Percentiles rank a stretch among this genome's conserved stretches.
Evolutionary conservation across 208 protist species (phyloP).

Genomic region (Tritrichomonas musculus): DNA sequence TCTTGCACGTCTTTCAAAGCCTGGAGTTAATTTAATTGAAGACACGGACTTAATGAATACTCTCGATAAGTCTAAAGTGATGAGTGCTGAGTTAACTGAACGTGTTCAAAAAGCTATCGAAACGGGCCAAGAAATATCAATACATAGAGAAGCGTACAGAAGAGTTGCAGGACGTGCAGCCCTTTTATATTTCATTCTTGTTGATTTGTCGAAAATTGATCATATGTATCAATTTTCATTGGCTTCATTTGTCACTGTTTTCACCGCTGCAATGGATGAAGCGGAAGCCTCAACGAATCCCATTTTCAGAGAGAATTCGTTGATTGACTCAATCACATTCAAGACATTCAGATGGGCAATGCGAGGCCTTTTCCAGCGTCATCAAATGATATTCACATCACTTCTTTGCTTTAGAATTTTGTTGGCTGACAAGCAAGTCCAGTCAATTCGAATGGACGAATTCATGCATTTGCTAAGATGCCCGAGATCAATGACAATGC

Average conservation of each 20-base stretch:
- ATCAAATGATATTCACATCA: constrained; percentile 94
- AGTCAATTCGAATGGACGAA: background rate
- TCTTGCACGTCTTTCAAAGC: constrained; percentile 66
- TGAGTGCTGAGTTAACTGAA: constrained; percentile 79
- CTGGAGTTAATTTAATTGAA: background rate
- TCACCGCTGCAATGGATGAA: constrained; percentile 53
- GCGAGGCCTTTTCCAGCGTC: constrained; percentile 91
- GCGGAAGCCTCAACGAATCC: constrained; percentile 46
- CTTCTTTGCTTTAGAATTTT: constrained; percentile 83
- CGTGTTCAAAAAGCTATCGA: constrained; percentile 56
- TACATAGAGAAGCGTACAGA: constrained; percentile 84
- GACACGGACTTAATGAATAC: constrained; percentile 10
- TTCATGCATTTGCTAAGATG: background rate
- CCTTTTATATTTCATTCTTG: constrained; percentile 94
- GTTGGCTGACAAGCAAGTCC: constrained; percentile 36
- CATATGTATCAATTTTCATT: constrained; percentile 98
- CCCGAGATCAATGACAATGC: constrained; percentile 29
- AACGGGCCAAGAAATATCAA: constrained; percentile 85
- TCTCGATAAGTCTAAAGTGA: constrained; percentile 79
- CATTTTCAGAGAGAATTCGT: background rate
- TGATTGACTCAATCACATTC: constrained; percentile 15
- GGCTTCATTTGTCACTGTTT: constrained; percentile 88
- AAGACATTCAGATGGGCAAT: constrained; percentile 70
- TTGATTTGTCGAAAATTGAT: constrained; percentile 85
- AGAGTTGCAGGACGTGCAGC: constrained; percentile 79